These are phyloP conservation scores for Tetramitus jugosus DNA, from an alignment of 208 protist species.

Conservation along the genomic window DNA sequence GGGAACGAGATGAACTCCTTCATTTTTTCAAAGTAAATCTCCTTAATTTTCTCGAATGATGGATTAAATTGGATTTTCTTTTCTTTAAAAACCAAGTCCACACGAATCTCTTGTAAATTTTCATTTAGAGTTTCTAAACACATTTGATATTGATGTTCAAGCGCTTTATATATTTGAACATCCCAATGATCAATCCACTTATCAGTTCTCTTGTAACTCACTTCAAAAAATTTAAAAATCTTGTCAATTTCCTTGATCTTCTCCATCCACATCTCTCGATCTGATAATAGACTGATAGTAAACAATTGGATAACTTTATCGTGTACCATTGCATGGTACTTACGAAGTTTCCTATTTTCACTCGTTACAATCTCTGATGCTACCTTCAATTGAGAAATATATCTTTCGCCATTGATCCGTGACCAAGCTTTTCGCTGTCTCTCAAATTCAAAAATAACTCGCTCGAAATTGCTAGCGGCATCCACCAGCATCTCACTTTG, in stretches of 20 bases:
- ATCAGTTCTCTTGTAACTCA: slow-evolving; percentile 74
- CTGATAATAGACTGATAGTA: slow-evolving; percentile 73
- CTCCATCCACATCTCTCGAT: slow-evolving; percentile 78
- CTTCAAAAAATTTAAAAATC: slow-evolving; percentile 69
- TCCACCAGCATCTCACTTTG: neutral
- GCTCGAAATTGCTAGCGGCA: slow-evolving; percentile 55
- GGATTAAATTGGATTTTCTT: slow-evolving; percentile 80
- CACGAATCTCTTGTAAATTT: slow-evolving; percentile 71
- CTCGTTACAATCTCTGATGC: slow-evolving; percentile 69
- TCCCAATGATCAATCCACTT: slow-evolving; percentile 91
- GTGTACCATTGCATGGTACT: slow-evolving; percentile 69
- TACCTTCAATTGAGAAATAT: slow-evolving; percentile 63
- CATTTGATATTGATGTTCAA: slow-evolving; percentile 85
- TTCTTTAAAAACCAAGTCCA: slow-evolving; percentile 82
- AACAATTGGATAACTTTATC: slow-evolving; percentile 72
- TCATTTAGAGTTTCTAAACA: slow-evolving; percentile 83
- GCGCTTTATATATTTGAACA: slow-evolving; percentile 92
- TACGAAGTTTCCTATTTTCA: slow-evolving; percentile 82
- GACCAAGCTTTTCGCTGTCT: slow-evolving; percentile 66
- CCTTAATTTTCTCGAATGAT: slow-evolving; percentile 71
- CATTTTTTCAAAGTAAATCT: slow-evolving; percentile 83
- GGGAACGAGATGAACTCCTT: slow-evolving; percentile 88
- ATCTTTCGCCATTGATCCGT: slow-evolving; percentile 60
- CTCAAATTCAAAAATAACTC: slow-evolving; percentile 68
- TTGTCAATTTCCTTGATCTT: slow-evolving; percentile 68